Base-by-base conservation (phyloP, 2,329 filamentous ascomycete genomes). In the Aspergillus flavus region DNA sequence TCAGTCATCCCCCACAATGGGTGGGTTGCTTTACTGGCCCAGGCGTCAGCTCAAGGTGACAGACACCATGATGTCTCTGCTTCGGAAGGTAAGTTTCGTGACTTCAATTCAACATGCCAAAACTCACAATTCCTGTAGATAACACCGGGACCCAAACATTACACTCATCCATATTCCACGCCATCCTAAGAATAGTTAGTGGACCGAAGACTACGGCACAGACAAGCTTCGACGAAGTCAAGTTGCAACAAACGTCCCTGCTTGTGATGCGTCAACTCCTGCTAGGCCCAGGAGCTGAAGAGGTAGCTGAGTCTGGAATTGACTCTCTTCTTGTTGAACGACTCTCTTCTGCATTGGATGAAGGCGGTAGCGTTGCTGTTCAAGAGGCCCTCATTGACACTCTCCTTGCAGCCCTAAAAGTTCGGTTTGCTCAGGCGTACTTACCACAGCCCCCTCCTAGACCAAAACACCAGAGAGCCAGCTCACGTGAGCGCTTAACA, bases 311-410 rank as follows among this genome's bases (percentile, higher is more conserved):
- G 26, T 75, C 76, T 54, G 87, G 91, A 60, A 81, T 96, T 11
- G 92, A 96, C 71, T 81, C 87, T 23, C 77, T 86, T 41, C 82
- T 97, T 32, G 89, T 95, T 63, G 87, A 89, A 36, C 86, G 87
- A 66, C 83, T 96, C 6, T 81, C 82, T 32, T 83, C 85, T 70
- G 85, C 89, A 19, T 80, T 93, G 23, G 77, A 83, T 43, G 83
- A 85, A 6, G 79, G 69, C 2, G 68, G 86, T 1, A 91, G 92
- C 68, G 85, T 89, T 34, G 89, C 89, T 58, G 85, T 94, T 1
- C 93, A 96, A 71, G 88, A 91, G 16, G 83, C 93, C 0, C 79
- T 97, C 11, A 85, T 97, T 28, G 91, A 94, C 71, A 88, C 92
- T n/a, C 85, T 94, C 3, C 87, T 91, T 70, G 88, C 89, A 54